Base-by-base conservation (phyloP, 495 filamentous ascomycete genomes). In the Evernia prunastri region DNA sequence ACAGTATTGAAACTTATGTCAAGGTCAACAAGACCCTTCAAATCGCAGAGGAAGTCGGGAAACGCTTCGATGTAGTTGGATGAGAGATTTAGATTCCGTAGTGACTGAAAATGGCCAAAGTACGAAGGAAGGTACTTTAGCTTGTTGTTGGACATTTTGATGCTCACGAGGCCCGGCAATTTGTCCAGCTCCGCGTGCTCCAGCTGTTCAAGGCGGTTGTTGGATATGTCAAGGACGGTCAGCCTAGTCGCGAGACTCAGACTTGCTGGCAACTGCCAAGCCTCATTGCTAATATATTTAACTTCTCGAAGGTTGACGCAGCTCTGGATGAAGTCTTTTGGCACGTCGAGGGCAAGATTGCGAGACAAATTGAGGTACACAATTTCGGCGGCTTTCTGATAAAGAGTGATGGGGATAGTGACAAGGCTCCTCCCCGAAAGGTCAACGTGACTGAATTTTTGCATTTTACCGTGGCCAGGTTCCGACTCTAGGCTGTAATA, bases 1-100 rank as follows among this genome's bases (percentile, higher is more conserved):
- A 99, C 96, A 18, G 84, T 82, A 70, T 99, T 99, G 82, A 99
- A 99, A 70, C 92, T 97, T 71, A 99, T 84, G 68, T 99, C 95
- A 20, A 99, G 84, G 71, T 99, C 93, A 39, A 96, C 89, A 35
- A 99, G 77, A 39, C 86, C 89, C 68, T 84, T 86, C 29, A 99
- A 74, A 15, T 90, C 80, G 74, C 91, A 92, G 40, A 97, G 79
- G 70, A 92, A 93, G 29, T 84, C 78, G 0, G 94, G 94, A 66
- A 99, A 96, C 54, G 82, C 81, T 37, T 88, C 85, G 45, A 99
- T 82, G 59, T 87, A 89, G 71, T 99, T 99, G 3, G 93, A 97
- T 2, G 92, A 95, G 56, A 99, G 77, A 70, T 93, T 94, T 61
- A 99, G 74, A 65, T 84, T 93, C 61, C 94, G 81, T 64, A 99